A percentile compares a stretch with the other conserved stretches of the same genome.
These are phyloP conservation scores for Colletotrichum tamarilloi DNA, from an alignment of 2,329 filamentous ascomycete genomes.

Conservation along the genomic window DNA sequence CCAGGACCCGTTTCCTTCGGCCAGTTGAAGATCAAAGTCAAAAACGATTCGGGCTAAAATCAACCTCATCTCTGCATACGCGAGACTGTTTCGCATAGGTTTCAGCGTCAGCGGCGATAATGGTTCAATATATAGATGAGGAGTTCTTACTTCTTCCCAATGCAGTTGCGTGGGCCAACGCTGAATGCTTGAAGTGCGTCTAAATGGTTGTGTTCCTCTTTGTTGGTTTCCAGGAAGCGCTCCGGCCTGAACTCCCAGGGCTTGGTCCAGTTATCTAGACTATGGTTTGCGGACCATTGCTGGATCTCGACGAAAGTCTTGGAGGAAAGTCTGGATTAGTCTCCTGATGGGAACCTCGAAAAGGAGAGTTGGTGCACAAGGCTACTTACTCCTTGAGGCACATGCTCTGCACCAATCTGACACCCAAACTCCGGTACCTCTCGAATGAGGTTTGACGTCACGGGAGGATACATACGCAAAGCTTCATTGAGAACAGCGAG, in stretches of 20 bases:
- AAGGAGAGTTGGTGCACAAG: not conserved
- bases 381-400: conserved; percentile 48
- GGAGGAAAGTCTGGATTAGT: not conserved
- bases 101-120: not conserved
- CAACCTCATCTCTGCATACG: conserved; percentile 27
- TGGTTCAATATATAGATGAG: conserved; percentile 48
- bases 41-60: conserved; percentile 18
- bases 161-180: conserved; percentile 24
- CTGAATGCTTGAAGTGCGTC: conserved; percentile 18
- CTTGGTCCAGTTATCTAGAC: conserved; percentile 47
- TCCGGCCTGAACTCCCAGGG: conserved; percentile 26
- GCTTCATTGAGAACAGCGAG: conserved; percentile 54
- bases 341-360: not conserved
- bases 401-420: conserved; percentile 41
- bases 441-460: conserved; percentile 39
- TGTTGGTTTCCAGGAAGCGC: not conserved
- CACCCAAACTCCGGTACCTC: conserved; percentile 45
- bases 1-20: not conserved
- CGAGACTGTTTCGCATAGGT: not conserved
- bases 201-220: not conserved
- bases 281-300: conserved; percentile 17
- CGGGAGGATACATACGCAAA: conserved; percentile 50
- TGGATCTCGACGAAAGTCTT: conserved; percentile 27
- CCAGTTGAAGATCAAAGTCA: conserved; percentile 1
- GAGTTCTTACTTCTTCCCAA: conserved; percentile 41